These are phyloP conservation scores for Penicillium lagena DNA, from an alignment of 495 filamentous ascomycete genomes.

Conservation along the genomic window DNA sequence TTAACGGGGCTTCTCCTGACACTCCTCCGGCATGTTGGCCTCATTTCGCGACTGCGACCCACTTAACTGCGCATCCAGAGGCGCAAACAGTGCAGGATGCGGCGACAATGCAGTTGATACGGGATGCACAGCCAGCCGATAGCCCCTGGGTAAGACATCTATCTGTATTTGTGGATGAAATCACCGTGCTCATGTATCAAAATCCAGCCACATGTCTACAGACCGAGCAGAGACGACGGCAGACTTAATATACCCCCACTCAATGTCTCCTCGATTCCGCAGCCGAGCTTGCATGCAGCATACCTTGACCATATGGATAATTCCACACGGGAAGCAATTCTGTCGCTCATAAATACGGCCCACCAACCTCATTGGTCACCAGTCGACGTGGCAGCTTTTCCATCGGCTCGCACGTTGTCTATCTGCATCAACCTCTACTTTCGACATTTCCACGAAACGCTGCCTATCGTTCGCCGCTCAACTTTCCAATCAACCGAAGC, in stretches of 20 bases:
- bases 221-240: conserved; percentile 1
- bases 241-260: neutral
- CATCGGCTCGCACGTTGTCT: conserved; percentile 1
- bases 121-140: conserved; percentile 2
- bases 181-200: neutral
- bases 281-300: conserved; percentile 1
- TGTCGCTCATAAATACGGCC: neutral
- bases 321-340: conserved; percentile 3
- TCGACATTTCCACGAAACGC: conserved; percentile 4
- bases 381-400: conserved; percentile 2
- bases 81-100: neutral
- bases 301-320: neutral
- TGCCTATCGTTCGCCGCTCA: conserved; percentile 2
- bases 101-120: neutral
- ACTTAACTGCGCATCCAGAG: neutral
- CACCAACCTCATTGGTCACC: conserved; percentile 1
- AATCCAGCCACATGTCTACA: conserved; percentile 2
- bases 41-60: neutral
- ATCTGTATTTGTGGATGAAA: neutral
- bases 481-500: conserved; percentile 3
- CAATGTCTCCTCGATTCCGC: neutral
- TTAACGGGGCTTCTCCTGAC: conserved; percentile 1
- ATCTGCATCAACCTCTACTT: conserved; percentile 3
- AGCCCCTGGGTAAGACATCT: conserved; percentile 2
- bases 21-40: neutral